Conservation (phyloP, 1,284 basidiomycete genomes). For the Pholiota adiposa region DNA sequence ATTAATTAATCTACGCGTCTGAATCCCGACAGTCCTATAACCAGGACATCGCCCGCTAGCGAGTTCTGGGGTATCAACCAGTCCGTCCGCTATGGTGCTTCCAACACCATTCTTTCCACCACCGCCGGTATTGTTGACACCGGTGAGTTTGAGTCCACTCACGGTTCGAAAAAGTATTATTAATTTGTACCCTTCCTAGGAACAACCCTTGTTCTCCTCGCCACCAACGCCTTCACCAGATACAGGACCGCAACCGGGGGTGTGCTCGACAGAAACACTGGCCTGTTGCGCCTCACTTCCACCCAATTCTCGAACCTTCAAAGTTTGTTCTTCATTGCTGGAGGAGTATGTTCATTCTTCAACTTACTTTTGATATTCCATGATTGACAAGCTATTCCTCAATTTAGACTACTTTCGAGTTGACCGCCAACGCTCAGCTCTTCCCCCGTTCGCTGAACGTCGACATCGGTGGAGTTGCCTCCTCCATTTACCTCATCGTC, state of each 20-base stretch:
- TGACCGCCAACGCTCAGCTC: slow-evolving; percentile 66
- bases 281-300: slow-evolving; percentile 58
- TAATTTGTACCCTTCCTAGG: slow-evolving; percentile 31
- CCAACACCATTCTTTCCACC: slow-evolving; percentile 45
- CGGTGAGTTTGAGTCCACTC: slow-evolving; percentile 35
- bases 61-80: slow-evolving; percentile 69
- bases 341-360: slow-evolving; percentile 40
- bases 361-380: too few relatives aligned
- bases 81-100: slow-evolving; percentile 54
- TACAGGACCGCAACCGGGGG: slow-evolving; percentile 59
- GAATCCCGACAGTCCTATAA: slow-evolving; percentile 42
- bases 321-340: slow-evolving; percentile 60
- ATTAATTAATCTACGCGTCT: background rate
- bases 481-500: slow-evolving; percentile 54
- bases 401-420: slow-evolving; percentile 48
- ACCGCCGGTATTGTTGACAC: slow-evolving; percentile 71
- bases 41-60: slow-evolving; percentile 49
- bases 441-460: slow-evolving; percentile 63
- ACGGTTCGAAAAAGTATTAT: slow-evolving; percentile 32
- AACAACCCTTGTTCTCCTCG: slow-evolving; percentile 46
- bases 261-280: slow-evolving; percentile 52
- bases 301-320: slow-evolving; percentile 54
- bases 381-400: too few relatives aligned
- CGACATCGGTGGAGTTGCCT: slow-evolving; percentile 52
- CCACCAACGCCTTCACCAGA: slow-evolving; percentile 52